These are phyloP conservation scores for Botrytis byssoidea DNA, from an alignment of 2,329 filamentous ascomycete genomes.

Conservation along the genomic window DNA sequence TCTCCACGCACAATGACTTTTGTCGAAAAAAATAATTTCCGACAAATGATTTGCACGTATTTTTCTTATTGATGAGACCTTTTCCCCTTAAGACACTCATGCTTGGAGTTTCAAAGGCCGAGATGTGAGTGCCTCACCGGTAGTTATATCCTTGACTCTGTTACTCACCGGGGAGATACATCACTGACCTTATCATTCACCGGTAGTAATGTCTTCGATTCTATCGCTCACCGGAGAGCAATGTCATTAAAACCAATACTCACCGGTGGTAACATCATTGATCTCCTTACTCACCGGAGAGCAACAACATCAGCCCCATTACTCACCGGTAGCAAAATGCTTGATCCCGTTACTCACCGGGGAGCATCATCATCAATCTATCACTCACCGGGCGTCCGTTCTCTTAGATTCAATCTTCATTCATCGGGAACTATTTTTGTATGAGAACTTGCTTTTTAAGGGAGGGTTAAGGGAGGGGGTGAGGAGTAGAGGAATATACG, in stretches of 20 bases:
- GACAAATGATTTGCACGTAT: neutral
- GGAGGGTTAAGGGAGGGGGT: too few species aligned
- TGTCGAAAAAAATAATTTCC: neutral
- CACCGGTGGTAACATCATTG: neutral
- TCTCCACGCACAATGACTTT: neutral
- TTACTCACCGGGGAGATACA: too few species aligned
- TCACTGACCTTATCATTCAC: too few species aligned
- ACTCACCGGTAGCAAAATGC: too few species aligned
- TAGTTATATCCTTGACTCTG: accelerated
- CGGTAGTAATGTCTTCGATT: too few species aligned
- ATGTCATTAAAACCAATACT: accelerated
- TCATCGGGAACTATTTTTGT: neutral
- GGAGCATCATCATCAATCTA: accelerated
- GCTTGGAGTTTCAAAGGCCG: too few species aligned
- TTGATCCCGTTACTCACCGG: too few species aligned
- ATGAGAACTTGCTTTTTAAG: neutral
- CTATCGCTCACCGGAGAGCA: too few species aligned
- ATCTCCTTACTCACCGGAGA: too few species aligned
- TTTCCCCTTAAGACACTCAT: too few species aligned
- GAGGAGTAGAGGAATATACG: accelerated
- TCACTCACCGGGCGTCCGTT: neutral
- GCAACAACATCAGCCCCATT: accelerated
- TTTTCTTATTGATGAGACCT: neutral
- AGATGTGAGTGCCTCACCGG: neutral
- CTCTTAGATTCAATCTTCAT: neutral